Base-by-base conservation (phyloP, 2,329 filamentous ascomycete genomes). In the Niveomyces coronatus region DNA sequence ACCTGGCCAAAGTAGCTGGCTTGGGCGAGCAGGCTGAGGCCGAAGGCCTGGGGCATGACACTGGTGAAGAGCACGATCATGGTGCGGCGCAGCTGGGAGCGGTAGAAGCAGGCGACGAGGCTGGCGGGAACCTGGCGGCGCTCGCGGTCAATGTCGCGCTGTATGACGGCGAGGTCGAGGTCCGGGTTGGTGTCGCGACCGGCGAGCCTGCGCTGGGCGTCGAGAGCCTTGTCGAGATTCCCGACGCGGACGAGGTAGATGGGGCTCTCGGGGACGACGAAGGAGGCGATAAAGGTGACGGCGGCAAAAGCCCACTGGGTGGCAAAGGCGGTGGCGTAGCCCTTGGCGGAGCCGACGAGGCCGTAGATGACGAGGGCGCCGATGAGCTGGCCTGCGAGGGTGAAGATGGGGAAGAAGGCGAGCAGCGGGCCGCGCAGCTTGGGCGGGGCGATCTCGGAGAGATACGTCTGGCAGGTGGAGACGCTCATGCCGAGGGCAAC, bases 201-300 rank as follows among this genome's bases (percentile, higher is more conserved):
- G 44, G 71, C 65, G 35, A 78, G 64, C 32, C 68, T 65, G 35
- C 58, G 60, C 48, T 74, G 67, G 11, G 68, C 61, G 41, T 55
- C 53, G 42, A 67, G 51, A 2, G 67, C 64, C 32, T 66, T 49
- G 1, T 54, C 53, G 9, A 62, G 49, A 5, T 51, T 50, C 4
- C 53, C 55, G 37, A 60, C 64, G 4, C 66, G 60, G 1, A 74
- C 51, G 2, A 72, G 52, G 42, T 63, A 72, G 0, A 65, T 57
- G 0, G 71, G 71, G 10, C 63, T 68, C 44, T 75, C 70, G 0
- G 70, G 70, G 23, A 74, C 58, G 31, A 67, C 28, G 22, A 65
- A 47, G 0, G 67, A 56, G 13, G 68, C 49, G 14, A 63, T 4
- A 11, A 71, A 50, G 0, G 67, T 61, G 1, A 67, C 43, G 5